These are phyloP conservation scores for Phytopythium sindhum DNA, from an alignment of 352 stramenopile genomes.

Conservation along the genomic window DNA sequence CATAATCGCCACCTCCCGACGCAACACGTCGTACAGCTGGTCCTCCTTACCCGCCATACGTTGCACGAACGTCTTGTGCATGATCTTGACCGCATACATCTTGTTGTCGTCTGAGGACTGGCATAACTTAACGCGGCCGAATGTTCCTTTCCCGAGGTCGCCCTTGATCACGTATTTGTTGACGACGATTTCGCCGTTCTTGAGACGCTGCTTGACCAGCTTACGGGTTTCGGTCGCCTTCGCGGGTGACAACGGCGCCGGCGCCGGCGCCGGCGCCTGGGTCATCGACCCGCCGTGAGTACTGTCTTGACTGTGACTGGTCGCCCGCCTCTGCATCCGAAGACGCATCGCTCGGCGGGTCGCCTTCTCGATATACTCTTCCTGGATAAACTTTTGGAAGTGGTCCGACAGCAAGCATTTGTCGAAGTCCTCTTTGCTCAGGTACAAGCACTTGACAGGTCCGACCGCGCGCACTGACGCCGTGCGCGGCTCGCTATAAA, in stretches of 20 bases:
- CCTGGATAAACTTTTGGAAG: conserved; percentile 85
- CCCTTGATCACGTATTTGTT: conserved; percentile 95
- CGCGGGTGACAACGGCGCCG: conserved; percentile 44
- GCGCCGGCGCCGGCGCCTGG: conserved; percentile 24
- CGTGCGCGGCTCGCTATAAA: conserved; percentile 85
- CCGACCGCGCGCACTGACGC: conserved; percentile 75
- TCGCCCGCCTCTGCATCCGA: conserved; percentile 58
- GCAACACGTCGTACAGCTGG: conserved; percentile 77
- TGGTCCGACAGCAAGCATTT: conserved; percentile 78
- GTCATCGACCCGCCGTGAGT: conserved; percentile 3
- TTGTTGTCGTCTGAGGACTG: conserved; percentile 75
- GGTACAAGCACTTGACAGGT: conserved; percentile 81
- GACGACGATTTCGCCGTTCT: conserved; percentile 85
- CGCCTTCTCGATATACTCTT: conserved; percentile 84
- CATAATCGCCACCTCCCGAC: conserved; percentile 94
- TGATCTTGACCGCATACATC: conserved; percentile 88
- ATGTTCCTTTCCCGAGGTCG: conserved; percentile 88
- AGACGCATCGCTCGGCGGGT: conserved; percentile 79
- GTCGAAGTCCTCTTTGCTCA: conserved; percentile 88
- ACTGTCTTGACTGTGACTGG: conserved; percentile 16
- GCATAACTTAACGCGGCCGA: conserved; percentile 84
- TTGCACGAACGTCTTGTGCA: conserved; percentile 89
- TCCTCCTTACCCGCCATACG: conserved; percentile 86
- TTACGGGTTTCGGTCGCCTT: conserved; percentile 78
- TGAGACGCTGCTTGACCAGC: conserved; percentile 78